Evolutionary conservation across 1,284 basidiomycete species (phyloP).

Genomic region (Stygiomarasmius scandens): DNA sequence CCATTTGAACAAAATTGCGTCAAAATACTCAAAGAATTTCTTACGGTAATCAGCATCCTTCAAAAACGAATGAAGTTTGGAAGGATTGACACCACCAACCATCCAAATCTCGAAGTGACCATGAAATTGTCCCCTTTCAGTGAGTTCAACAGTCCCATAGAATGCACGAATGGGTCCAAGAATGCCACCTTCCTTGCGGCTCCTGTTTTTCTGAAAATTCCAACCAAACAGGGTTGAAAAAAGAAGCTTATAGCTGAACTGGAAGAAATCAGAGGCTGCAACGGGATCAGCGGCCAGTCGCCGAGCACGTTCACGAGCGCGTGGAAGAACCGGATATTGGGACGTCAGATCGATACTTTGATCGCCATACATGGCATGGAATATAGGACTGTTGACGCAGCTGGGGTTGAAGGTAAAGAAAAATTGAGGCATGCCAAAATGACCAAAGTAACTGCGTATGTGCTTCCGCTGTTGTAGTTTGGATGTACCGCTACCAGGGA

Average conservation of each 20-base stretch:
- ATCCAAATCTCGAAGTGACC: slow-evolving; percentile 36
- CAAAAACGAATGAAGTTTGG: slow-evolving; percentile 17
- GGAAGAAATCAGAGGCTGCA: slow-evolving; percentile 29
- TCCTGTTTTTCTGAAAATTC: slow-evolving; percentile 7
- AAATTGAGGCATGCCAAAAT: slow-evolving; percentile 28
- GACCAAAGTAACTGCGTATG: slow-evolving; percentile 26
- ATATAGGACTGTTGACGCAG: slow-evolving; percentile 29
- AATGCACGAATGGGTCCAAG: slow-evolving; percentile 28
- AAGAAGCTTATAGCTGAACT: slow-evolving; percentile 24
- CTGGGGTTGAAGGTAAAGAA: slow-evolving; percentile 36
- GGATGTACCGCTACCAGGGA: slow-evolving; percentile 31
- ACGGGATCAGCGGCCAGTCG: slow-evolving; percentile 29
- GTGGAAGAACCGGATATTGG: slow-evolving; percentile 10
- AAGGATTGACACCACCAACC: slow-evolving; percentile 24
- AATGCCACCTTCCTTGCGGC: slow-evolving; percentile 20
- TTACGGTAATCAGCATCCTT: slow-evolving; percentile 5
- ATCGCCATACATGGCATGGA: slow-evolving; percentile 28
- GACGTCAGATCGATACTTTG: slow-evolving; percentile 19
- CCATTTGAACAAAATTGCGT: slow-evolving; percentile 5
- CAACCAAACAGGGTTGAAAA: slow-evolving; percentile 23
- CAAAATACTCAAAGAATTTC: slow-evolving; percentile 9
- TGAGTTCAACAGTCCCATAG: slow-evolving; percentile 33
- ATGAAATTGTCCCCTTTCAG: slow-evolving; percentile 31
- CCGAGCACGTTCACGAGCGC: slow-evolving; percentile 11
- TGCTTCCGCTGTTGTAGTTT: slow-evolving; percentile 29